phyloP scores from a whole-genome alignment of 2,329 filamentous ascomycete species.

The Trichophyton simii region DNA sequence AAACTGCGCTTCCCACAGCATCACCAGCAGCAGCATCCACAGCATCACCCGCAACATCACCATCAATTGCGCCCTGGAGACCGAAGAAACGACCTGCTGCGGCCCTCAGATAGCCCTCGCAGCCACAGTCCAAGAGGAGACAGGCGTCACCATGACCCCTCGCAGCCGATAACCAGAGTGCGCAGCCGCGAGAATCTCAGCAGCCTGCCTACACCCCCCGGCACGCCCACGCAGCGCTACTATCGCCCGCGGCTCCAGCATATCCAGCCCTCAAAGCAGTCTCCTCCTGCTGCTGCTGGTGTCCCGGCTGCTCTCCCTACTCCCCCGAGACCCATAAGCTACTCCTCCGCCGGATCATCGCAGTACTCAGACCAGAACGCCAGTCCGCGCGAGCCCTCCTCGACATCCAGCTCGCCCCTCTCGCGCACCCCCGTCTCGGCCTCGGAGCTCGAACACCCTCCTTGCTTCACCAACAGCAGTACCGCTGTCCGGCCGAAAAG shows the following conservation, averaged over 20 bases:
- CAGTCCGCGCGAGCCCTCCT: neutral
- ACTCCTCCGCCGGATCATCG: neutral
- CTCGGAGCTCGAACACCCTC: neutral
- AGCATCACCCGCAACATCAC: neutral
- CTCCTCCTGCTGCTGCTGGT: neutral
- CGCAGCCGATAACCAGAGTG: neutral
- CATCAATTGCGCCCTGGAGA: neutral
- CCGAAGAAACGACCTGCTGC: neutral
- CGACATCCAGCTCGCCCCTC: neutral
- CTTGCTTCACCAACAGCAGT: neutral
- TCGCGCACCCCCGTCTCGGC: neutral
- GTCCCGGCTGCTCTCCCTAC: neutral
- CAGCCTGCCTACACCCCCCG: neutral
- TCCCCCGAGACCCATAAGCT: neutral
- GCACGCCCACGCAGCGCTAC: neutral
- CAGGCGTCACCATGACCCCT: neutral
- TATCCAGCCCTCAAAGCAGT: neutral
- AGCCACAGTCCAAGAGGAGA: neutral
- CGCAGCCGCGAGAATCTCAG: neutral
- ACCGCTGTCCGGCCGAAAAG: neutral
- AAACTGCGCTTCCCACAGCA: conserved; percentile 1
- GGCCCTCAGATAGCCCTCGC: neutral
- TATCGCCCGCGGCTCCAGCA: neutral
- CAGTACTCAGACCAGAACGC: neutral
- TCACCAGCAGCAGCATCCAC: neutral